These are phyloP conservation scores for Fraxinus greggii DNA, from an alignment of 305 asterid species.

Conservation along the genomic window DNA sequence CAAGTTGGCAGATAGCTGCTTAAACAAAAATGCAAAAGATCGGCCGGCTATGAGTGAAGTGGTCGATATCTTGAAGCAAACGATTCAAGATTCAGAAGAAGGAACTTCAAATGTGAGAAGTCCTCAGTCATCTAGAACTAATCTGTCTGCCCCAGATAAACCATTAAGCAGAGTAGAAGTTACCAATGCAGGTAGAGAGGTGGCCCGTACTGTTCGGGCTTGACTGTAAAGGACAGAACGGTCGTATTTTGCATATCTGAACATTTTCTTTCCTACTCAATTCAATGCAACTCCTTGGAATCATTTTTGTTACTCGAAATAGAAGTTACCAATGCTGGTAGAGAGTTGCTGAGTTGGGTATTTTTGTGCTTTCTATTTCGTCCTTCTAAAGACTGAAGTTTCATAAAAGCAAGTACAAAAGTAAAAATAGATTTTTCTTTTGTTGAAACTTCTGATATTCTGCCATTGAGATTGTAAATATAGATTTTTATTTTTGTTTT, in stretches of 20 bases:
- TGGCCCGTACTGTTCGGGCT: constrained; percentile 28
- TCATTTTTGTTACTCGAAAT: background rate
- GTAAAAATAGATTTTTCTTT: background rate
- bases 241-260: background rate
- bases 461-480: background rate
- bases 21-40: constrained; percentile 59
- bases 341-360: background rate
- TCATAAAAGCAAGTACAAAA: background rate
- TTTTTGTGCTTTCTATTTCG: background rate
- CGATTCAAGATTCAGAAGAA: constrained; percentile 57
- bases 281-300: background rate
- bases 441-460: background rate
- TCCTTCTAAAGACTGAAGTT: background rate
- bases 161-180: constrained; percentile 22
- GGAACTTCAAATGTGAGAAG: constrained; percentile 19
- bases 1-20: constrained; percentile 71
- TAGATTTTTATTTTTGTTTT: no score
- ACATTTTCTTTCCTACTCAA: background rate
- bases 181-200: constrained; percentile 24
- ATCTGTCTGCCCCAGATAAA: constrained; percentile 13
- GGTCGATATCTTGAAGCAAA: constrained; percentile 62
- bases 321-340: background rate
- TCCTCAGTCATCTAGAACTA: constrained; percentile 24
- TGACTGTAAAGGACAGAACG: background rate
- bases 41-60: constrained; percentile 69